Conservation (phyloP, 768 basidiomycete species). For the Mycena pura region DNA sequence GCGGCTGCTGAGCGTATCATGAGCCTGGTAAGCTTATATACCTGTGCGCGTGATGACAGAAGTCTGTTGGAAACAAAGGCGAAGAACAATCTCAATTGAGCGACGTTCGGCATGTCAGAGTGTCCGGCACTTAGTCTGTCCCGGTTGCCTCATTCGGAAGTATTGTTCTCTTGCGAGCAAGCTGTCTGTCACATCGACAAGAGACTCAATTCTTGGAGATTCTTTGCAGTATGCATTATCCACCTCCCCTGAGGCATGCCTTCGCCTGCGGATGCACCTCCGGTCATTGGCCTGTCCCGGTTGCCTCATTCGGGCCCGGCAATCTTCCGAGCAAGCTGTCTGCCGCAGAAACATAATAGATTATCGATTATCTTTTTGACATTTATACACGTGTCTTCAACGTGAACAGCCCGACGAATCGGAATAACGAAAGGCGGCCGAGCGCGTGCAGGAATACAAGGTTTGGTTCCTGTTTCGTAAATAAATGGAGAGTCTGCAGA, state of each 20-base stretch:
- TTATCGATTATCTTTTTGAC: too few relatives aligned
- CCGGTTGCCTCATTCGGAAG: constrained; percentile 2
- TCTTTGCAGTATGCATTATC: too few relatives aligned
- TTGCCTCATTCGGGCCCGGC: not conserved
- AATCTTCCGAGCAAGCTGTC: constrained; percentile 2
- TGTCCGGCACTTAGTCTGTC: not conserved
- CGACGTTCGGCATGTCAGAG: too few relatives aligned
- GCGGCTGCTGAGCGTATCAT: not conserved
- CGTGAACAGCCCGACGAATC: too few relatives aligned
- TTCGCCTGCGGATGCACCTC: not conserved
- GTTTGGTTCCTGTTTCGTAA: too few relatives aligned
- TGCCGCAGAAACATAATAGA: too few relatives aligned
- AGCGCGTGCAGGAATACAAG: too few relatives aligned
- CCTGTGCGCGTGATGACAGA: not conserved
- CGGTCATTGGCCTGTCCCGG: not conserved
- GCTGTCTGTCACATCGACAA: constrained; percentile 9
- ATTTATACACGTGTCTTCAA: too few relatives aligned
- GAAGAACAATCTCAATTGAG: not conserved
- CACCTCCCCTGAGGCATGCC: not conserved
- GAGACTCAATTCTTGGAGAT: too few relatives aligned
- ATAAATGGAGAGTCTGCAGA: too few relatives aligned
- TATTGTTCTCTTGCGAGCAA: not conserved
- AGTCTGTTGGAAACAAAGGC: not conserved
- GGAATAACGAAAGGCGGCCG: too few relatives aligned
- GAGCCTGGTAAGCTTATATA: constrained; percentile 4